phyloP scores from a whole-genome alignment of 2,329 filamentous ascomycete genomes.

The Echinosphaeria canescens region DNA sequence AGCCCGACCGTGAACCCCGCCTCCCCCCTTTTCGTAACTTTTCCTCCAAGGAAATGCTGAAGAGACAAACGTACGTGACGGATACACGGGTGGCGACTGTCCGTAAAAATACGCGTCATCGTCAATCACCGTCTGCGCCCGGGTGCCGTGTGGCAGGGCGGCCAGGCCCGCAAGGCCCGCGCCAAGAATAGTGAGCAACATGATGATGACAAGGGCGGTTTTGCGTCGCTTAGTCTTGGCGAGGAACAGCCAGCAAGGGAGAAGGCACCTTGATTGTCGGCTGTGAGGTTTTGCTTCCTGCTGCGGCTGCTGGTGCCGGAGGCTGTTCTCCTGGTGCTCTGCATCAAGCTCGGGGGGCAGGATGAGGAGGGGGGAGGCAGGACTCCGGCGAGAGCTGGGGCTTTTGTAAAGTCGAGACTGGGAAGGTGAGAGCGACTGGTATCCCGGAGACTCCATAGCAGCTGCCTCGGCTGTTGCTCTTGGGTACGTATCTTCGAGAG shows the following conservation, averaged over 20 bases:
- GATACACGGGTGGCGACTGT: conserved; percentile 22
- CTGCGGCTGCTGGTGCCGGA: too few relatives aligned
- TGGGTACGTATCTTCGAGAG: too few relatives aligned
- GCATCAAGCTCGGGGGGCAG: conserved; percentile 1
- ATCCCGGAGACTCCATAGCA: too few relatives aligned
- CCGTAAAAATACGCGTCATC: conserved; percentile 25
- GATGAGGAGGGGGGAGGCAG: neutral
- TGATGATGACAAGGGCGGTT: conserved; percentile 7
- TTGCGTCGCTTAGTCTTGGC: conserved; percentile 9
- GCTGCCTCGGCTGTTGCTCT: too few relatives aligned
- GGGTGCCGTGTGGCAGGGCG: conserved; percentile 7
- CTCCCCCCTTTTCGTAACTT: neutral
- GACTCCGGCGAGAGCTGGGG: neutral
- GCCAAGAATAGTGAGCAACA: conserved; percentile 11
- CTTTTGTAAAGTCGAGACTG: conserved; percentile 1
- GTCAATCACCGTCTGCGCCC: conserved; percentile 10
- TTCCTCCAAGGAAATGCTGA: neutral
- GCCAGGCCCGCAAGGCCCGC: conserved; percentile 13
- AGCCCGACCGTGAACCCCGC: neutral
- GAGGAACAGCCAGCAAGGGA: conserved; percentile 10
- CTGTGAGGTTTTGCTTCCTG: conserved; percentile 2
- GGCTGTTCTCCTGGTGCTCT: conserved; percentile 3
- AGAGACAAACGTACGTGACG: conserved; percentile 12
- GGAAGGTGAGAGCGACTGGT: too few relatives aligned
- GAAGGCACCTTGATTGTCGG: conserved; percentile 11